These are phyloP conservation scores for Malassezia cuniculi DNA, from an alignment of 1,284 basidiomycete species.

Conservation along the genomic window DNA sequence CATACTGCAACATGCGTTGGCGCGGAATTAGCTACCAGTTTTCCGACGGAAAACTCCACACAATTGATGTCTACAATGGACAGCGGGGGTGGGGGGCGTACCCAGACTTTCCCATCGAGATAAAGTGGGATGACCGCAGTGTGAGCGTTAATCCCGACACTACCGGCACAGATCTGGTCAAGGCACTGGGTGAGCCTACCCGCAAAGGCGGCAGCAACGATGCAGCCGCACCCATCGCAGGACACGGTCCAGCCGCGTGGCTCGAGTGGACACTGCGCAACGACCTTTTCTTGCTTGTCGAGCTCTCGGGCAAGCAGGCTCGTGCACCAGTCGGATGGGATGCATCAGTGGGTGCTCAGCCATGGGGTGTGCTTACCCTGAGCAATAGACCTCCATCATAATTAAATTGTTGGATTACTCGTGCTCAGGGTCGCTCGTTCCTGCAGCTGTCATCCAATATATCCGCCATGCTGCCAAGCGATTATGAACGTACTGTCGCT, in stretches of 20 bases:
- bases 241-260: slow-evolving; percentile 8
- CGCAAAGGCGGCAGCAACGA: slow-evolving; percentile 9
- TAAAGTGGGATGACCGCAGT: not conserved
- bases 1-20: slow-evolving; percentile 3
- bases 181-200: slow-evolving; percentile 6
- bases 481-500: no score
- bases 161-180: slow-evolving; percentile 3
- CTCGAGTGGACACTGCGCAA: slow-evolving; percentile 3
- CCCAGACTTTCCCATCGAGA: slow-evolving; percentile 1
- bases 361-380: no score
- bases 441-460: no score
- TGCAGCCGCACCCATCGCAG: not conserved
- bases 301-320: slow-evolving; percentile 3
- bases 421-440: no score
- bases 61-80: slow-evolving; percentile 10
- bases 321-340: slow-evolving; percentile 7
- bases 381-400: no score
- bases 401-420: no score
- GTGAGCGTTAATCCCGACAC: not conserved
- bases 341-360: no score
- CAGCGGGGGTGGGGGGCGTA: slow-evolving; percentile 7
- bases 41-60: not conserved
- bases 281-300: not conserved
- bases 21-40: slow-evolving; percentile 8
- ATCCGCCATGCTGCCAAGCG: no score